These are phyloP conservation scores for Madurella fahalii DNA, from an alignment of 2,329 filamentous ascomycete species.

Conservation along the genomic window DNA sequence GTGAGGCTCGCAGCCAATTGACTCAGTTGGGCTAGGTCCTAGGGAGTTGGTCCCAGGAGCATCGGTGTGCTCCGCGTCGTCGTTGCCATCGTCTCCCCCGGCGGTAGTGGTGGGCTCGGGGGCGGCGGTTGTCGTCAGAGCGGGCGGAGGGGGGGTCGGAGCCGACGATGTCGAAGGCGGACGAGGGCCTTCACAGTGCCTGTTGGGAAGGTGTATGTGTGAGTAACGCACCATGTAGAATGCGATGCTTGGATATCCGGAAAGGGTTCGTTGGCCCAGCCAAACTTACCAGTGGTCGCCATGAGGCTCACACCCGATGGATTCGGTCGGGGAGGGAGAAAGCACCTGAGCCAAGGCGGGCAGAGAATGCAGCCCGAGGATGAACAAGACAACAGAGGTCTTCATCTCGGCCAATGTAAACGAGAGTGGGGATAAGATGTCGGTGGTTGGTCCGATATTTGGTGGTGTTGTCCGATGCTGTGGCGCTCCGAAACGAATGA, in stretches of 20 bases:
- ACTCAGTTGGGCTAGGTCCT: slow-evolving; percentile 23
- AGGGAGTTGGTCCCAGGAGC: slow-evolving; percentile 13
- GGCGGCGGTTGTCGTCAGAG: slow-evolving; percentile 1
- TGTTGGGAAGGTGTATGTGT: not conserved
- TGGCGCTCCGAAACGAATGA: not conserved
- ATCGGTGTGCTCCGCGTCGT: slow-evolving; percentile 8
- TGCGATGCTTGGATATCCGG: too few relatives aligned
- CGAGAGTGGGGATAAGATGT: not conserved
- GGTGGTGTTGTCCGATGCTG: not conserved
- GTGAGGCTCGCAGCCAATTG: slow-evolving; percentile 22
- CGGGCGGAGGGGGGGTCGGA: not conserved
- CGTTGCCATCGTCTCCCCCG: slow-evolving; percentile 4
- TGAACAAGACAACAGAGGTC: slow-evolving; percentile 14
- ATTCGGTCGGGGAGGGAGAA: slow-evolving; percentile 26
- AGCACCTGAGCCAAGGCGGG: slow-evolving; percentile 17
- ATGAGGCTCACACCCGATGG: slow-evolving; percentile 34
- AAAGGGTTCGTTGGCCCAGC: not conserved
- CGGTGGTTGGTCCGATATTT: not conserved
- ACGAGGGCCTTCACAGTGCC: slow-evolving; percentile 22
- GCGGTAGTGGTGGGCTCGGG: slow-evolving; percentile 3
- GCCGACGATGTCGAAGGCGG: slow-evolving; percentile 5
- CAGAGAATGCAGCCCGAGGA: slow-evolving; percentile 15
- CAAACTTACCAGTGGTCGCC: slow-evolving; percentile 37
- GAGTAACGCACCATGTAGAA: too few relatives aligned
- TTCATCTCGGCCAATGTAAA: slow-evolving; percentile 17